Evolutionary conservation across 139 green algal species (phyloP).

Genomic region (Desmodesmus armatus): DNA sequence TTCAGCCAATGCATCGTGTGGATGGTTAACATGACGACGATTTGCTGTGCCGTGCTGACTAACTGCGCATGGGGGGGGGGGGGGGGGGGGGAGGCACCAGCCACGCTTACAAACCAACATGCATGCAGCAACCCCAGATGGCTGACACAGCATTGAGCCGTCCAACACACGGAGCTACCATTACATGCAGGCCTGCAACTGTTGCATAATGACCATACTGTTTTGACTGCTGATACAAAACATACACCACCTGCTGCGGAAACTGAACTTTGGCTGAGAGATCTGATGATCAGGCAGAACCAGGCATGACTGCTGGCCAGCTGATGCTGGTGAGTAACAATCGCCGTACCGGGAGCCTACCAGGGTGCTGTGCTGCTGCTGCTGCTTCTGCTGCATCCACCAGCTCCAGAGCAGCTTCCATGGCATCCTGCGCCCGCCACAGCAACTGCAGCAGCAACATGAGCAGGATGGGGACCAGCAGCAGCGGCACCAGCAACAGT

Average conservation of each 20-base stretch:
- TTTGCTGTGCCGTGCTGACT: too few relatives aligned
- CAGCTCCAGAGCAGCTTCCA: slow-evolving; percentile 62
- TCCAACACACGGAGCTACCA: too few relatives aligned
- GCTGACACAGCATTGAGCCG: too few relatives aligned
- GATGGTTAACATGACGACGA: too few relatives aligned
- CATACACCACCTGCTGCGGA: not conserved
- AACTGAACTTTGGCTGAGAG: not conserved
- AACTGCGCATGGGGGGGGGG: not conserved
- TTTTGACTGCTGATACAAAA: too few relatives aligned
- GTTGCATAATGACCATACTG: not conserved
- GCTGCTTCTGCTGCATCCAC: slow-evolving; percentile 45
- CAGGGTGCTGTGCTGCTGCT: not conserved
- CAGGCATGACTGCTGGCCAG: not conserved
- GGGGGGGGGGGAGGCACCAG: not conserved
- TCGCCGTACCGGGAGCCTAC: too few relatives aligned
- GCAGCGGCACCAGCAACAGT: not conserved
- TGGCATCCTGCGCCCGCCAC: slow-evolving; percentile 65
- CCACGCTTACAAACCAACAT: not conserved
- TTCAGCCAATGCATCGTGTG: too few relatives aligned
- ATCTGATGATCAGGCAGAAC: not conserved
- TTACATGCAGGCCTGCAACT: too few relatives aligned
- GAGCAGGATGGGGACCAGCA: not conserved
- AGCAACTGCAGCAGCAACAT: slow-evolving; percentile 56
- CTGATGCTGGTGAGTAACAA: slow-evolving; percentile 5
- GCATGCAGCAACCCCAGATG: not conserved